A percentile compares a stretch with the other conserved stretches of the same genome.
Evolutionary conservation across 257 asterid genomes (phyloP).

Genomic region (Solanum corneliomulleri): DNA sequence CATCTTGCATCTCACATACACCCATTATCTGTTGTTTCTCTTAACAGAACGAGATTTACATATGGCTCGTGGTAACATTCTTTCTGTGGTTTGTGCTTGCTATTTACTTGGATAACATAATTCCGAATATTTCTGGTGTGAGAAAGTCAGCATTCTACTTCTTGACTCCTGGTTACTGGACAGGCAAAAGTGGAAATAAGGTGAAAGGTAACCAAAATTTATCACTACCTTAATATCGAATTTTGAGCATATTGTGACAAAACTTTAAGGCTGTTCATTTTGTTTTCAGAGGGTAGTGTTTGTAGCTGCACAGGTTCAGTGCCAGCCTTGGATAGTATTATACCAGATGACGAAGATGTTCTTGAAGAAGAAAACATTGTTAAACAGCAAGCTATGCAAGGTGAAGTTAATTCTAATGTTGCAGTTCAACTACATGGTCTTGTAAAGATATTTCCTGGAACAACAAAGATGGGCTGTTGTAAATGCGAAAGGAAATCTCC

Average conservation of each 20-base stretch:
- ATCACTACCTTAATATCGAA: background rate
- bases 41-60: constrained; percentile 62
- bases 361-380: constrained; percentile 80
- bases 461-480: constrained; percentile 49
- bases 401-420: constrained; percentile 31
- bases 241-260: background rate
- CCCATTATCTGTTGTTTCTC: background rate
- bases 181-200: constrained; percentile 83
- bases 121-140: constrained; percentile 82
- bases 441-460: constrained; percentile 63
- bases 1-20: background rate
- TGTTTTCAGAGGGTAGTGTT: constrained; percentile 59
- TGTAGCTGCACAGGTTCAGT: constrained; percentile 61
- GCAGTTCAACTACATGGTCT: constrained; percentile 89
- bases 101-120: constrained; percentile 76
- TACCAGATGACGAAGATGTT: constrained; percentile 82
- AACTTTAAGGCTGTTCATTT: background rate
- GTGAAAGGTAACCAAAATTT: constrained; percentile 43
- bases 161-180: constrained; percentile 81
- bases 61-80: constrained; percentile 59
- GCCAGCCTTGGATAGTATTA: constrained; percentile 38
- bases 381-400: constrained; percentile 57
- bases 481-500: constrained; percentile 70
- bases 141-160: constrained; percentile 68
- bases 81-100: constrained; percentile 70